Evolutionary conservation across 208 protist species (phyloP).

Genomic region (Leishmania turanica): DNA sequence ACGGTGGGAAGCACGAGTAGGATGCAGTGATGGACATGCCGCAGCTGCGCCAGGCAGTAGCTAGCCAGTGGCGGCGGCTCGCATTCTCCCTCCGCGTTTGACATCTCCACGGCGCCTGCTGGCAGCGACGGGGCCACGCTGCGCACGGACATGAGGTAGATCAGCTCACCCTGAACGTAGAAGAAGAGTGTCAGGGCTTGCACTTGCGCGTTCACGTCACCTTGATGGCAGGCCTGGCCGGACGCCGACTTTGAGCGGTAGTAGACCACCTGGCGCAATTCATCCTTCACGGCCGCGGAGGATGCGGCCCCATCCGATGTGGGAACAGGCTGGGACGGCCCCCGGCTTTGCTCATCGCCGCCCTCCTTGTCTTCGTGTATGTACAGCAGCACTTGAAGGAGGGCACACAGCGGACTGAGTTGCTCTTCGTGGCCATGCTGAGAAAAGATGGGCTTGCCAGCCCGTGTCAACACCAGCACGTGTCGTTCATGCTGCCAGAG

Average conservation of each 20-base stretch:
- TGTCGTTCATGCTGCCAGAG: slow-evolving; percentile 62
- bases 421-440: slow-evolving; percentile 58
- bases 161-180: slow-evolving; percentile 47
- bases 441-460: slow-evolving; percentile 87
- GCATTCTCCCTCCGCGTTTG: background rate
- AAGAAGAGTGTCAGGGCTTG: slow-evolving; percentile 54
- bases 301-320: background rate
- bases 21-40: slow-evolving; percentile 54
- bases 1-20: slow-evolving; percentile 64
- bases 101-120: background rate
- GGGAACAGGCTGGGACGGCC: background rate
- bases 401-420: slow-evolving; percentile 63
- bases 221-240: background rate
- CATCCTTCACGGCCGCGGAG: background rate
- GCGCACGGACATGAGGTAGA: slow-evolving; percentile 57
- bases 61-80: slow-evolving; percentile 17
- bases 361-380: slow-evolving; percentile 21
- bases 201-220: background rate
- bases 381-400: slow-evolving; percentile 73
- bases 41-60: slow-evolving; percentile 47
- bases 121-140: background rate
- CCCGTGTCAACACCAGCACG: slow-evolving; percentile 85
- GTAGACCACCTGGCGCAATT: slow-evolving; percentile 22
- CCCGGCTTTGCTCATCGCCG: background rate
- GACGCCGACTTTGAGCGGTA: background rate